Evolutionary conservation across 352 stramenopile genomes (phyloP), one percentile per base, ranked within the genome.

Genomic region (Pythium volutum): DNA sequence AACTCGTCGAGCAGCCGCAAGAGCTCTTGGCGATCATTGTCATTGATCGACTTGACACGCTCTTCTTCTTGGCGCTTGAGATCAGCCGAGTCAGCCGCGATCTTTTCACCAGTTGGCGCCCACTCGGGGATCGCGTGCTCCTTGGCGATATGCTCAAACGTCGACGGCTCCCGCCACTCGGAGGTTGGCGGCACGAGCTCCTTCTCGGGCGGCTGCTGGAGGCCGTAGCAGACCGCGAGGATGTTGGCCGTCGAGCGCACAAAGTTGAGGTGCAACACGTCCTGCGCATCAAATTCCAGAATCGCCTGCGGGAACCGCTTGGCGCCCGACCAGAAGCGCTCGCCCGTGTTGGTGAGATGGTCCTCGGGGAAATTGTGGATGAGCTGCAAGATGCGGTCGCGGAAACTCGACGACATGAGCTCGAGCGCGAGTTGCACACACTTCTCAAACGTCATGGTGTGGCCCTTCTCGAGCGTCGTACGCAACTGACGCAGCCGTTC

Each of bases 351-450:
- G 12, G 81, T 92, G 62, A 92, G 39, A 51, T 96, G 84, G 36
- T 95, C 76, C 61, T 92, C 84, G 6, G 82, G 82, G 56, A 93
- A 93, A 51, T 92, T 91, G 67, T 88, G 77, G 50, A 90, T 86
- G 14, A 93, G 75, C 58, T 97, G 87, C 49, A 96, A 59, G 59
- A 97, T 95, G 43, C 84, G 83, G 63, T 97, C 91, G 52, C 91
- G 85, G 73, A 97, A 97, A 8, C 76, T 72, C 27, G 74, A 76
- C 27, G 84, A 88, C 74, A 97, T 85, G 8, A 93, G 64, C 3
- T 85, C 75, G 27, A 88, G 83, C 2, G 89, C 84, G 46, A 89
- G 47, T 39, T 78, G 67, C 51, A 89, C 73, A 64, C 86, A 93
- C 53, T 77, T 83, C 14, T 89, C 81, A 48, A 93, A 91, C 15